Percentiles rank a stretch among this genome's conserved stretches.
These are phyloP conservation scores for Syncephalastrum racemosum DNA, from an alignment of 371 early-diverging fungal genomes.

Conservation along the genomic window DNA sequence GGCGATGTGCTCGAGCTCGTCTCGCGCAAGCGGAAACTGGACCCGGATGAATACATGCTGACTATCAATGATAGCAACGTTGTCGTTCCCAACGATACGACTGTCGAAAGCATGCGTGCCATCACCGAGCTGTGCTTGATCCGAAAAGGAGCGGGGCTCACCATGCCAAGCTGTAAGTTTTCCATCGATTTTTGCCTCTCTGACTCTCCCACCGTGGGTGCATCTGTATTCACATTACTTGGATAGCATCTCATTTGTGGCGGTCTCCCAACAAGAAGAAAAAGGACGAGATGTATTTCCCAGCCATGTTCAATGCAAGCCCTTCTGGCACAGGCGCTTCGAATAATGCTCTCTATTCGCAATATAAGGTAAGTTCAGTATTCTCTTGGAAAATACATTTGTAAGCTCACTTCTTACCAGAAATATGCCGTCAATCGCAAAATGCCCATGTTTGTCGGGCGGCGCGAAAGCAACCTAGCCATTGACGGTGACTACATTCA, in stretches of 20 bases:
- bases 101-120: conserved; percentile 65
- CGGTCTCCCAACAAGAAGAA: conserved; percentile 49
- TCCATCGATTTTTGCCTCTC: too few species aligned
- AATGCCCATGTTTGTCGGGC: conserved; percentile 82
- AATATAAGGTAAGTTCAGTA: conserved; percentile 35
- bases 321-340: conserved; percentile 19
- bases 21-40: conserved; percentile 83
- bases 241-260: conserved; percentile 44
- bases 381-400: conserved; percentile 1
- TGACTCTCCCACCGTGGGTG: too few species aligned
- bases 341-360: conserved; percentile 39
- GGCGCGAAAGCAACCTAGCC: conserved; percentile 82
- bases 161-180: conserved; percentile 55
- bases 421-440: conserved; percentile 73
- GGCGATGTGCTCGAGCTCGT: conserved; percentile 82
- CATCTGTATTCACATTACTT: not conserved
- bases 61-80: conserved; percentile 77
- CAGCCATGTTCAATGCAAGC: conserved; percentile 16
- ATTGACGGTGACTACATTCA: conserved; percentile 95
- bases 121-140: conserved; percentile 74
- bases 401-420: conserved; percentile 17
- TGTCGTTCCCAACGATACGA: conserved; percentile 74
- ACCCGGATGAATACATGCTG: conserved; percentile 78
- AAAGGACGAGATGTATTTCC: conserved; percentile 50
- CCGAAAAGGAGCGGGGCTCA: conserved; percentile 59